Evolutionary conservation across 768 basidiomycete genomes (phyloP).

Genomic region (Royoungia palumana): DNA sequence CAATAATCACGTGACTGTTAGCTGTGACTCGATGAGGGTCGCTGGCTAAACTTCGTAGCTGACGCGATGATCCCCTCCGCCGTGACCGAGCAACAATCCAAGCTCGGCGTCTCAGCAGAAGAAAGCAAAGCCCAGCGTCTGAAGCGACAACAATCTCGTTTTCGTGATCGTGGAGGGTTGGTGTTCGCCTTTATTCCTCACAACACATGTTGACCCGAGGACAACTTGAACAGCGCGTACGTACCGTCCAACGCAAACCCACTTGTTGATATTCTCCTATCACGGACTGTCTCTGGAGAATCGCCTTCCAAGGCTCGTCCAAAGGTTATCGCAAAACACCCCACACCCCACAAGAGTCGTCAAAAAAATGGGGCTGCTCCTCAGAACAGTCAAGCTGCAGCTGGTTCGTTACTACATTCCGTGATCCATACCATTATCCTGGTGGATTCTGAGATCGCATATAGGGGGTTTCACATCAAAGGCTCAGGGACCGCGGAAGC

Average conservation of each 20-base stretch:
- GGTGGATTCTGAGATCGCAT: not conserved
- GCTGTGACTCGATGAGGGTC: too few species aligned
- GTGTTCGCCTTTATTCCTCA: slow-evolving; percentile 16
- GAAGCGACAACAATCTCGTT: slow-evolving; percentile 61
- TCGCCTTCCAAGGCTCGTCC: slow-evolving; percentile 38
- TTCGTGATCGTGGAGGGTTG: slow-evolving; percentile 67
- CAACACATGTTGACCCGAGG: not conserved
- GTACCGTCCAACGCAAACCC: slow-evolving; percentile 48
- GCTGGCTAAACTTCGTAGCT: not conserved
- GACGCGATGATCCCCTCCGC: slow-evolving; percentile 12
- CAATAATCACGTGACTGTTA: slow-evolving; percentile 1
- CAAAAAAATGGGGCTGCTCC: not conserved
- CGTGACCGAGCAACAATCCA: slow-evolving; percentile 18
- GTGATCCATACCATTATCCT: too few species aligned
- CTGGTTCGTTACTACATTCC: slow-evolving; percentile 11
- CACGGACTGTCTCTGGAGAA: slow-evolving; percentile 45
- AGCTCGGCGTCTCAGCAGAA: slow-evolving; percentile 40
- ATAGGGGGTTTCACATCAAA: slow-evolving; percentile 15
- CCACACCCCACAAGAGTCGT: not conserved
- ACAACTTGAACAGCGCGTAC: slow-evolving; percentile 42
- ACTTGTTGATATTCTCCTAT: slow-evolving; percentile 51
- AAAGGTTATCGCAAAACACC: slow-evolving; percentile 4
- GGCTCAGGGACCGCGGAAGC: slow-evolving; percentile 3
- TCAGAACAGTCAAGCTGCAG: not conserved
- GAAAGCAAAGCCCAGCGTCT: slow-evolving; percentile 60